phyloP scores from a whole-genome alignment of 2,329 filamentous ascomycete genomes.

The Fusarium pininemorale region DNA sequence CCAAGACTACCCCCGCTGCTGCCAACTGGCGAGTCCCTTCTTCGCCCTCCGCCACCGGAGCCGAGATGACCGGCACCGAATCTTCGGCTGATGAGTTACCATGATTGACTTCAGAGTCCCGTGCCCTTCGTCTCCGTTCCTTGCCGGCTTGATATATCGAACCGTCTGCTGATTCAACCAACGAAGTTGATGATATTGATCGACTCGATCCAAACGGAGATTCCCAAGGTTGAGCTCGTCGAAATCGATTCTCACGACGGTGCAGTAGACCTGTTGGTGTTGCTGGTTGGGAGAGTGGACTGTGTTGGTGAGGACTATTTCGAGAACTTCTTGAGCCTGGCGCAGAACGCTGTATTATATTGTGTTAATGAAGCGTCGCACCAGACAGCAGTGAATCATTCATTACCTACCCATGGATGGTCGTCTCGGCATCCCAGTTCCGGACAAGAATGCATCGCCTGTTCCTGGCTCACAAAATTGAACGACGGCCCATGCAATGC shows the following conservation, averaged over 20 bases:
- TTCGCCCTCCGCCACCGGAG: conserved; percentile 18
- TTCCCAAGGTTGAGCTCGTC: conserved; percentile 39
- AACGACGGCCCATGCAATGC: not conserved
- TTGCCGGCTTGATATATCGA: conserved; percentile 38
- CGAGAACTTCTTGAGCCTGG: conserved; percentile 15
- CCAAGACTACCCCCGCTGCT: conserved; percentile 43
- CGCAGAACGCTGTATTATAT: conserved; percentile 13
- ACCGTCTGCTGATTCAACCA: conserved; percentile 3
- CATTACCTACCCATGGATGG: conserved; percentile 4
- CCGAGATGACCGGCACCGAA: conserved; percentile 27
- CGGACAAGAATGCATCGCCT: conserved; percentile 29
- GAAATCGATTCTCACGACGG: conserved; percentile 38
- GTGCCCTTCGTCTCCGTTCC: conserved; percentile 45
- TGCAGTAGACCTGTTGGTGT: conserved; percentile 38
- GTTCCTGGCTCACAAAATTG: not conserved
- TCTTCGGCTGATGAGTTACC: conserved; percentile 37
- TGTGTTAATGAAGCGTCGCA: not conserved
- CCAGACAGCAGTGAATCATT: not conserved
- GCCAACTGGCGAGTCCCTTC: conserved; percentile 40
- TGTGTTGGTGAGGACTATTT: conserved; percentile 22
- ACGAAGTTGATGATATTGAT: conserved; percentile 24
- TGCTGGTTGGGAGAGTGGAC: conserved; percentile 38
- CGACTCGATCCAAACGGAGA: conserved; percentile 31
- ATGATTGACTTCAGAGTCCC: conserved; percentile 41
- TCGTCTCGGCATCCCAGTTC: conserved; percentile 7